Evolutionary conservation across 176 grass and related monocot species (phyloP).

Genomic region (Puccinellia tenuiflora): DNA sequence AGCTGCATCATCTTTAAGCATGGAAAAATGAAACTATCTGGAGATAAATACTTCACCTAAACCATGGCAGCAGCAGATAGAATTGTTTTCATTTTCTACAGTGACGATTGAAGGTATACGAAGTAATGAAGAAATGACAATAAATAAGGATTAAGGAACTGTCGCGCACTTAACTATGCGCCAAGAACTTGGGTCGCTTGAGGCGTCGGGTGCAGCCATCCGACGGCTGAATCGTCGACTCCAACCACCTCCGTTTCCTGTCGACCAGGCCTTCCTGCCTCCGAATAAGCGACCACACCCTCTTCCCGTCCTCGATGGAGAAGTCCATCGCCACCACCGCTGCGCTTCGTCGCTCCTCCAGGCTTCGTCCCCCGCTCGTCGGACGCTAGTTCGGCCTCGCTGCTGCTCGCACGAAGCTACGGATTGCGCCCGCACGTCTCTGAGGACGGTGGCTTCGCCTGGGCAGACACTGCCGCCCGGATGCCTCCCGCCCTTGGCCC

Average conservation of each 20-base stretch:
- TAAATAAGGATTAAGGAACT: not conserved
- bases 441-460: not conserved
- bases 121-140: not conserved
- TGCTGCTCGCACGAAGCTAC: not conserved
- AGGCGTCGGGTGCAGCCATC: not conserved
- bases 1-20: not conserved
- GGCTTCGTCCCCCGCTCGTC: not conserved
- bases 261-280: not conserved
- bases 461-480: not conserved
- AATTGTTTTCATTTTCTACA: not conserved
- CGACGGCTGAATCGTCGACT: not conserved
- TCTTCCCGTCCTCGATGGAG: conserved; percentile 1
- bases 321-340: not conserved
- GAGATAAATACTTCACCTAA: not conserved
- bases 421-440: not conserved
- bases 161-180: not conserved
- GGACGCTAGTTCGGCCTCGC: not conserved
- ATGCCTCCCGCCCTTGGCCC: not conserved
- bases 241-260: conserved; percentile 22
- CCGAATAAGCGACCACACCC: conserved; percentile 11
- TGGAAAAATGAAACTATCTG: not conserved
- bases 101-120: not conserved
- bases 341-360: not conserved
- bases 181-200: not conserved
- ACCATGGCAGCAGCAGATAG: not conserved